Evolutionary conservation across 495 filamentous ascomycete species (phyloP).

Genomic region (Penicillium mononematosum): DNA sequence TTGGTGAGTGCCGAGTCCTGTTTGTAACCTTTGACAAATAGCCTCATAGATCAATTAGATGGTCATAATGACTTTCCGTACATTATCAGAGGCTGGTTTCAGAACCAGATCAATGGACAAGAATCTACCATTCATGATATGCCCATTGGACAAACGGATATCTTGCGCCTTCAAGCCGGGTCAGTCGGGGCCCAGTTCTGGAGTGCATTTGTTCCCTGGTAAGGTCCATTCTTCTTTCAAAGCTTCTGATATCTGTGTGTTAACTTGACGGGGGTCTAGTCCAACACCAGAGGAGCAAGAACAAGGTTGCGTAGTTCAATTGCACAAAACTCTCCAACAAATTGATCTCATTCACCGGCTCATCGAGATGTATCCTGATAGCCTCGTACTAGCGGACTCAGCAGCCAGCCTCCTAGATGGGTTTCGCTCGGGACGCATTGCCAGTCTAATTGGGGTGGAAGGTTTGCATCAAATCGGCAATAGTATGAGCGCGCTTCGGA

Average conservation of each 20-base stretch:
- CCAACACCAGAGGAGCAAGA: too few species aligned
- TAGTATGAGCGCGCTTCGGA: slow-evolving; percentile 31
- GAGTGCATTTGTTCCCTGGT: slow-evolving; percentile 28
- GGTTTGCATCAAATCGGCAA: slow-evolving; percentile 32
- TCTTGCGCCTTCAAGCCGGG: slow-evolving; percentile 50
- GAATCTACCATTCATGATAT: neutral
- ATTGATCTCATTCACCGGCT: slow-evolving; percentile 37
- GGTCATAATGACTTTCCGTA: slow-evolving; percentile 5
- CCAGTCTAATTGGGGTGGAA: slow-evolving; percentile 28
- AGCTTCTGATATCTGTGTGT: neutral
- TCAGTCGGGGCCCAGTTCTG: slow-evolving; percentile 55
- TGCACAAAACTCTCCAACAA: slow-evolving; percentile 35
- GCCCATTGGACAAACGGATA: slow-evolving; percentile 8
- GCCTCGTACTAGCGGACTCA: neutral
- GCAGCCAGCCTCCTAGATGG: slow-evolving; percentile 14
- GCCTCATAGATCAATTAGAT: neutral
- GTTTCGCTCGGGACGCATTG: slow-evolving; percentile 20
- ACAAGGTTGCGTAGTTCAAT: too few species aligned
- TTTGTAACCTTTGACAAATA: neutral
- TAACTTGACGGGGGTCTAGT: slow-evolving; percentile 8
- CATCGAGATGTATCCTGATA: slow-evolving; percentile 19
- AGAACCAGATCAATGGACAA: slow-evolving; percentile 1
- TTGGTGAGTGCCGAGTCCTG: neutral
- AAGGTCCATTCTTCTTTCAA: neutral
- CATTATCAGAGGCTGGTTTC: neutral